Evolutionary conservation across 1,284 basidiomycete genomes (phyloP).

Genomic region (Ganoderma multipileum): DNA sequence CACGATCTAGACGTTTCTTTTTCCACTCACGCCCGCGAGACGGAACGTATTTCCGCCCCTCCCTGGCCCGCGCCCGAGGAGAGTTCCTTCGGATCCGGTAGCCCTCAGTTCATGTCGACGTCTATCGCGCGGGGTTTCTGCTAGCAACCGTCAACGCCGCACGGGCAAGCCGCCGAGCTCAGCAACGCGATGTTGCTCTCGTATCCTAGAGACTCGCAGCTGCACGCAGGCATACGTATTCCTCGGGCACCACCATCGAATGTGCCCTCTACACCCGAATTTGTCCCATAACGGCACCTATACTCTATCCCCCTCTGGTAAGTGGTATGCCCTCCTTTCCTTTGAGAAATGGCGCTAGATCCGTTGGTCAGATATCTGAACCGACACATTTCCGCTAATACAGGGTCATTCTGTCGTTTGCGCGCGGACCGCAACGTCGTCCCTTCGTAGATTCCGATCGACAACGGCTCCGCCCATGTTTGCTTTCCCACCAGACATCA

Average conservation of each 20-base stretch:
- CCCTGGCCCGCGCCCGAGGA: no score
- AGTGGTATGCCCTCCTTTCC: no score
- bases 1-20: no score
- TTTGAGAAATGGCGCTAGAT: no score
- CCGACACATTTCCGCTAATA: not conserved
- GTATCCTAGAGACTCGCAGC: not conserved
- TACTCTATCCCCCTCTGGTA: not conserved
- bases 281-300: not conserved
- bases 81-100: not conserved
- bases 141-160: not conserved
- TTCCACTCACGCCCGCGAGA: no score
- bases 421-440: not conserved
- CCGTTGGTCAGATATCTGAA: no score
- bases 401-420: no score
- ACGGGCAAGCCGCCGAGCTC: not conserved
- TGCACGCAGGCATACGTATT: not conserved
- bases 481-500: not conserved
- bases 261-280: no score
- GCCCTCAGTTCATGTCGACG: not conserved
- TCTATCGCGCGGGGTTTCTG: not conserved
- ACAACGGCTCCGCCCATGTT: not conserved
- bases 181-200: not conserved
- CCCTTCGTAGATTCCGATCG: not conserved
- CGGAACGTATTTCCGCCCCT: no score
- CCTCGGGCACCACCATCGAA: not conserved